Evolutionary conservation across 2,329 filamentous ascomycete genomes (phyloP).

Genomic region (Elsinoe ampelina): DNA sequence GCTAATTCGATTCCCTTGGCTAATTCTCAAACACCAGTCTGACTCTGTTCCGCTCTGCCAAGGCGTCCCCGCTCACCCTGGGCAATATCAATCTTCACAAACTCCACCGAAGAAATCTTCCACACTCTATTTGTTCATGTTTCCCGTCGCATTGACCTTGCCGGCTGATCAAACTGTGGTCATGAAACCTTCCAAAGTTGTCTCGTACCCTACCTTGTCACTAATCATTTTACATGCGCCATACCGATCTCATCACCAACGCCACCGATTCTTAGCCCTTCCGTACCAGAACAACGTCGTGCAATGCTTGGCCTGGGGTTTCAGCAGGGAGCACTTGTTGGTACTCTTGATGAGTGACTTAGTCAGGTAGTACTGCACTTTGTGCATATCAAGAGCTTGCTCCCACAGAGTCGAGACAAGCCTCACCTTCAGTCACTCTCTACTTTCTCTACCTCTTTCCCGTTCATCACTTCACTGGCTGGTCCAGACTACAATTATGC

Average conservation of each 20-base stretch:
- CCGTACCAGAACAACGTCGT: not conserved
- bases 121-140: not conserved
- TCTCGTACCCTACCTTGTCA: not conserved
- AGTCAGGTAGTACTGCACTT: not conserved
- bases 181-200: not conserved
- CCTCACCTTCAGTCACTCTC: not conserved
- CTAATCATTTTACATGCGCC: not conserved
- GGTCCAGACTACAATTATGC: constrained; percentile 3
- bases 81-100: constrained; percentile 4
- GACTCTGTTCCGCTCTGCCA: not conserved
- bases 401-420: not conserved
- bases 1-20: constrained; percentile 1
- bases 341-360: not conserved
- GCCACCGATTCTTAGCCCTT: too few relatives aligned
- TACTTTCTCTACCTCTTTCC: not conserved
- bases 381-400: not conserved
- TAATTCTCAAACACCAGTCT: not conserved
- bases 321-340: not conserved
- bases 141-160: not conserved
- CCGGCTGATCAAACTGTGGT: not conserved
- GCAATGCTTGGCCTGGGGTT: not conserved
- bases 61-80: constrained; percentile 7
- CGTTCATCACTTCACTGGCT: not conserved
- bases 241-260: too few relatives aligned
- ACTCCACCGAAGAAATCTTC: not conserved